A percentile compares a stretch with the other conserved stretches of the same genome.
These are phyloP conservation scores for Flaveria linearis DNA, from an alignment of 129 eudicot genomes.

Conservation along the genomic window DNA sequence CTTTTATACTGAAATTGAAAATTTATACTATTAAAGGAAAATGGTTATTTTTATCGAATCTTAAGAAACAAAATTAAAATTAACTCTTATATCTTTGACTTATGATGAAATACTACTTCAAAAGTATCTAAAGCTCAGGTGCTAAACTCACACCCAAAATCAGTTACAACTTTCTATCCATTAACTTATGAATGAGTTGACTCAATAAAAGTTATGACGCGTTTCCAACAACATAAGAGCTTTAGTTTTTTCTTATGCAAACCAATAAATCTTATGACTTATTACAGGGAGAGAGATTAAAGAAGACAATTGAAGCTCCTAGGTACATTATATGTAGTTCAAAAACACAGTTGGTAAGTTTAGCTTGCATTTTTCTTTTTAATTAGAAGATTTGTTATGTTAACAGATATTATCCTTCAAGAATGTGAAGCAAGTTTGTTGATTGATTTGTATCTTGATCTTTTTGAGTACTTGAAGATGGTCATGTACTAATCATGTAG, in stretches of 20 bases:
- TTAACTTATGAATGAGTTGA: not conserved
- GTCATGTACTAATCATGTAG: slow-evolving; percentile 31
- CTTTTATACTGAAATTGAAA: no score
- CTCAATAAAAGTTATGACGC: not conserved
- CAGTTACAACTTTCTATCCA: not conserved
- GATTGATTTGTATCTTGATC: slow-evolving; percentile 29
- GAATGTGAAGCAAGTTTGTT: slow-evolving; percentile 8
- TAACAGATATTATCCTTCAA: no score
- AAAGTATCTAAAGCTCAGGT: slow-evolving; percentile 57
- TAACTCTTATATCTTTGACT: not conserved
- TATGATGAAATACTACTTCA: not conserved
- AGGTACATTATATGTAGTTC: slow-evolving; percentile 94
- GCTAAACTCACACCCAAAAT: slow-evolving; percentile 8
- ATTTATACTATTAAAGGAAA: no score
- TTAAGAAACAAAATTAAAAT: no score
- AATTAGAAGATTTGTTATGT: no score
- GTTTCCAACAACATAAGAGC: not conserved
- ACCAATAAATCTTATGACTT: not conserved
- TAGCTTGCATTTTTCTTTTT: not conserved
- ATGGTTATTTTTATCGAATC: no score
- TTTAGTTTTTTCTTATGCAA: not conserved
- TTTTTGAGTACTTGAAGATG: slow-evolving; percentile 28
- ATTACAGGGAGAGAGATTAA: slow-evolving; percentile 82
- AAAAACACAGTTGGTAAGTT: slow-evolving; percentile 81
- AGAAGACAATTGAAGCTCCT: slow-evolving; percentile 78